Base-by-base conservation (phyloP, 2,329 filamentous ascomycete species). In the Pseudocercospora cruenta region DNA sequence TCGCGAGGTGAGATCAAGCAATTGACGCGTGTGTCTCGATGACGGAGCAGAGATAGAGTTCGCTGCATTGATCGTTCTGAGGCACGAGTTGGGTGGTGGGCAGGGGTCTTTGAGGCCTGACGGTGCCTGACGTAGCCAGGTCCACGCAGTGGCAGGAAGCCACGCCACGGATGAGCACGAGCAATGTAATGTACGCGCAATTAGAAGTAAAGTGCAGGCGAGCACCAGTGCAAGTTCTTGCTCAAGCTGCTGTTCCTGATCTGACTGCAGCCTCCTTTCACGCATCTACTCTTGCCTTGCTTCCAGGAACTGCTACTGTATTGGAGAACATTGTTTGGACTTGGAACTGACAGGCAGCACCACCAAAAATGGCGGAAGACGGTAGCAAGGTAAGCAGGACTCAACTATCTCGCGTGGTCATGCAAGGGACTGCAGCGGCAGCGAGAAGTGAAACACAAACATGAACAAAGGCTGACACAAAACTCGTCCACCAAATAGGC, bases 401-500 rank as follows among this genome's bases (percentile, higher is more conserved):
- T 39, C 47, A 10, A 22, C 47, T 2, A 26, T 61, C 47, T 22
- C 60, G 10, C 12, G 16, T 26, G 54, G 31, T 31, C 58, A 51
- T 65, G 65, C 65, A 67, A 66, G 65, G 65, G 58, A 19, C 60
- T 33, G 62, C 51, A 26, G 47, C 47, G 47, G 47, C 36, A 58
- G 45, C 60, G 39, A 62, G 63, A 63, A 66, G 64, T 63, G 59
- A 24, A 33, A 28, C 22, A 54, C 33, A 55, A 39, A 47, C 51
- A 53, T 66, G 22, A 49, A 49, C 51, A 54, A 28, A 67, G 24
- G 59, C 71, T 70, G 62, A 75, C 64, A 60, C 59, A 28, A 39
- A 2, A 21, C 51, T n/a, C 21, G 21, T 31, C 22, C 19, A 39
- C 33, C 65, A 43, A 16, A 21, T 74, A 92, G 90, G 88, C 89